These are phyloP conservation scores for Ogataea chonburiensis DNA, from an alignment of 805 yeast species.

Conservation along the genomic window DNA sequence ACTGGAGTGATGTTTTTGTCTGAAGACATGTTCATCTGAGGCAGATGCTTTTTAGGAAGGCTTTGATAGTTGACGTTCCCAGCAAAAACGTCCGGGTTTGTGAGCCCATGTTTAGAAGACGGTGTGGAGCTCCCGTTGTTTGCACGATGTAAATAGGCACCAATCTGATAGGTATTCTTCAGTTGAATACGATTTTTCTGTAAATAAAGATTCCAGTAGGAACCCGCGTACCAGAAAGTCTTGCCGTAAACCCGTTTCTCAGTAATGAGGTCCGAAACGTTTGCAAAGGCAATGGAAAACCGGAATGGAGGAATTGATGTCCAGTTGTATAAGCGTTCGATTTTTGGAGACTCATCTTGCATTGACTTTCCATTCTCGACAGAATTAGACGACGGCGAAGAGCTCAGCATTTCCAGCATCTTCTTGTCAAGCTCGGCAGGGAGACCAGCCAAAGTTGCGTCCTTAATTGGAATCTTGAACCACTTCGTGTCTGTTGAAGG, in stretches of 20 bases:
- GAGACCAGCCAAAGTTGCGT: slow-evolving; percentile 47
- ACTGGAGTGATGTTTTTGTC: slow-evolving; percentile 7
- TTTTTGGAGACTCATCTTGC: slow-evolving; percentile 20
- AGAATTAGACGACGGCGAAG: slow-evolving; percentile 12
- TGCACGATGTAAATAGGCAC: slow-evolving; percentile 56
- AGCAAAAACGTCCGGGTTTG: slow-evolving; percentile 39
- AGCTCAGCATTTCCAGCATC: slow-evolving; percentile 25
- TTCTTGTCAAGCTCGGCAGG: slow-evolving; percentile 37
- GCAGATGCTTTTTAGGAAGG: slow-evolving; percentile 23
- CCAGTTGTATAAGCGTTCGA: slow-evolving; percentile 32
- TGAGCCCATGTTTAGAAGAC: slow-evolving; percentile 39
- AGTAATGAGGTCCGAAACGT: slow-evolving; percentile 43
- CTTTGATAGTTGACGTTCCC: slow-evolving; percentile 28
- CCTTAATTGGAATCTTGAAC: slow-evolving; percentile 44
- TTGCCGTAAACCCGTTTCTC: slow-evolving; percentile 50
- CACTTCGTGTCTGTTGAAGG: slow-evolving; percentile 34
- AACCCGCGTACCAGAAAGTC: slow-evolving; percentile 60
- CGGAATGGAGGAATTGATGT: slow-evolving; percentile 53
- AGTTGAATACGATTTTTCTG: slow-evolving; percentile 44
- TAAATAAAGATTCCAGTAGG: slow-evolving; percentile 56
- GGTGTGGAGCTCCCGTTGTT: slow-evolving; percentile 33
- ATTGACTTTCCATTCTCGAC: slow-evolving; percentile 28
- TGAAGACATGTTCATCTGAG: slow-evolving; percentile 3
- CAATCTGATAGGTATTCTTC: slow-evolving; percentile 48
- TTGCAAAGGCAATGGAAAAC: slow-evolving; percentile 51